Evolutionary conservation across 2,329 filamentous ascomycete genomes (phyloP), one percentile per base, ranked within the genome.

Genomic region (Phialemoniopsis sp.): DNA sequence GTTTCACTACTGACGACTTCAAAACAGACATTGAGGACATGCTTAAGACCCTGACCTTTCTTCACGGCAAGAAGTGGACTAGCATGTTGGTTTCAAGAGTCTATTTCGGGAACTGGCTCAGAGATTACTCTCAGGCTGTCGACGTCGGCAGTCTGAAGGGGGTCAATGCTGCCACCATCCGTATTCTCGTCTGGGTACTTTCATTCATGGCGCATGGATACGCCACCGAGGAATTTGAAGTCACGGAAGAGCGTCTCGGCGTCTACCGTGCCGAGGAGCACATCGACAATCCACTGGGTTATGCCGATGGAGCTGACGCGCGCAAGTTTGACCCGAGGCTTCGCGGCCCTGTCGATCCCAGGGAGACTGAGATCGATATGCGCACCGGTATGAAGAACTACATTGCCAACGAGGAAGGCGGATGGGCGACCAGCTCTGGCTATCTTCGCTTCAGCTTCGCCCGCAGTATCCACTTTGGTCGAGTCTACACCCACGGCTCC

Each of bases 381-480:
- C 67, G 76, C 6, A 93, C 87, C 1, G 90, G 90, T n/a, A 95
- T 98, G 91, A 98, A 97, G 65, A 97, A 97, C 60, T 98, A 98
- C 62, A 97, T 98, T 50, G 82, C 91, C 44, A 97, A 96, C 54
- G 91, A 97, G 59, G 70, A 67, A 13, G 88, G 89, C 5, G 76
- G 79, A 31, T 96, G 90, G 87, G 88, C 90, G 2, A 98, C 93
- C 15, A 95, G 89, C 46, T 71, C 87, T 8, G 90, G 87, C 30
- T 96, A 91, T 54, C 73, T 95, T 43, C 81, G 82, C 50, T 87
- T 80, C 63, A 89, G 85, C 51, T 72, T 93, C 45, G 73, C 73
- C 13, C 78, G 86, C 43, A 79, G 82, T 57, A 86, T 91, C 46
- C 87, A 91, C 62, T 89, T 78, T 51, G 87, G 87, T 13, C 76